Conservation (phyloP, 2,329 filamentous ascomycete genomes). For the Zymoseptoria tritici region DNA sequence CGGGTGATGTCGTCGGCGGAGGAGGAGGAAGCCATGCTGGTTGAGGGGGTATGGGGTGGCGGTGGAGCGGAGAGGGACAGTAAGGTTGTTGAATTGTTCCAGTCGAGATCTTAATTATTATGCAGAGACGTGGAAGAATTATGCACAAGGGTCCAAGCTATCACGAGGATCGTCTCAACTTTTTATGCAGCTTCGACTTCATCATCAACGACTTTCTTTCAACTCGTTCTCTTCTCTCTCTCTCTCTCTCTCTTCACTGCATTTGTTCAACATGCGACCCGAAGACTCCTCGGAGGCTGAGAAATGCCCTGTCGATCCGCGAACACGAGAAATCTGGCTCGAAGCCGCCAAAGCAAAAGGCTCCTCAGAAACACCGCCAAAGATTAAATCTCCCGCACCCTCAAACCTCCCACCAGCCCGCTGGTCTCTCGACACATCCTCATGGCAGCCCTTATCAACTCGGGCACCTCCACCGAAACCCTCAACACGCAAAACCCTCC, state of each 20-base stretch:
- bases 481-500: conserved; percentile 39
- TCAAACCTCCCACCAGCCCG: conserved; percentile 17
- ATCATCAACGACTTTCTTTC: conserved; percentile 1
- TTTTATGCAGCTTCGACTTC: not conserved
- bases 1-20: conserved; percentile 57
- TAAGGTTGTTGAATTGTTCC: conserved; percentile 1
- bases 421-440: conserved; percentile 8
- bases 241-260: not conserved
- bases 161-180: not conserved
- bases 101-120: not conserved
- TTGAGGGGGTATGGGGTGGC: not conserved
- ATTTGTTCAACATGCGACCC: conserved; percentile 18
- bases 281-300: conserved; percentile 36
- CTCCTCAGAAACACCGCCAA: conserved; percentile 20
- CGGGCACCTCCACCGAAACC: conserved; percentile 26
- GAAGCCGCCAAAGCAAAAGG: conserved; percentile 51
- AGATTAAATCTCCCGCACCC: conserved; percentile 15
- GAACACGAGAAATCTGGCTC: conserved; percentile 81
- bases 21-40: conserved; percentile 31
- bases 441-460: conserved; percentile 15
- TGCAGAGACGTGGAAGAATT: not conserved
- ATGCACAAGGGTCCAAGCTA: conserved; percentile 1
- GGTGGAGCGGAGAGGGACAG: not conserved
- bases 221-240: not conserved
- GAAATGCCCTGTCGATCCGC: conserved; percentile 80